Evolutionary conservation across 495 filamentous ascomycete species (phyloP), one percentile per base, ranked within the genome.

Genomic region (Aspergillus diversus): DNA sequence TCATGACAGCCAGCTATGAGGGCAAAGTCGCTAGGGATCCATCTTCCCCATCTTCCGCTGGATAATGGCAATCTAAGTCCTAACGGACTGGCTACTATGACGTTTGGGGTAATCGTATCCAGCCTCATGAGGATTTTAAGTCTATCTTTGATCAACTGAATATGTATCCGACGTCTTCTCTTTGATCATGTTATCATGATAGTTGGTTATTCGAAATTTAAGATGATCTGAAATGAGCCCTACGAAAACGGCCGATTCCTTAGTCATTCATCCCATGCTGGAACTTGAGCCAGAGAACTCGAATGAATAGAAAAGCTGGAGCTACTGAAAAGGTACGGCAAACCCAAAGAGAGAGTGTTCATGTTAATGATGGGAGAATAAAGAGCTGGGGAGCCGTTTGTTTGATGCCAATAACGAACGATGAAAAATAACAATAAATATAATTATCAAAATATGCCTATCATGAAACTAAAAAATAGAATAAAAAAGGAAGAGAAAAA

Each of bases 71-170:
- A 27, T 27, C 21, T 27, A 27, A 27, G 21, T 27, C 21, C 21
- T 27, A 1, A 27, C 21, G 16, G 11, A 17, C 16, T 50, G 5
- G 9, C n/a, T 7, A 27, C 51, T 6, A 54, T 55, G 53, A 55
- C 52, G 52, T 55, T 55, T 16, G 52, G 52, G 52, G 52, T 34
- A 55, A 13, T 13, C 32, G 13, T 37, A 37, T 55, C 53, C 33
- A 55, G 6, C 12, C 15, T 15, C 31, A 55, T 33, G 5, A 27
- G 21, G 32, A 7, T 8, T 16, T n/a, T 17, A 49, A 16, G 33
- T 53, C 50, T 53, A 53, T 34, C 11, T 34, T 9, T 9, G 11
- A n/a, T 13, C 8, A 55, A 15, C 33, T 16, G 5, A n/a, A 35
- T 39, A 12, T 39, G 11, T 55, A 55, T 55, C 47, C 27, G 21